These are phyloP conservation scores for Anisodus tanguticus DNA, from an alignment of 257 asterid species.

Conservation along the genomic window DNA sequence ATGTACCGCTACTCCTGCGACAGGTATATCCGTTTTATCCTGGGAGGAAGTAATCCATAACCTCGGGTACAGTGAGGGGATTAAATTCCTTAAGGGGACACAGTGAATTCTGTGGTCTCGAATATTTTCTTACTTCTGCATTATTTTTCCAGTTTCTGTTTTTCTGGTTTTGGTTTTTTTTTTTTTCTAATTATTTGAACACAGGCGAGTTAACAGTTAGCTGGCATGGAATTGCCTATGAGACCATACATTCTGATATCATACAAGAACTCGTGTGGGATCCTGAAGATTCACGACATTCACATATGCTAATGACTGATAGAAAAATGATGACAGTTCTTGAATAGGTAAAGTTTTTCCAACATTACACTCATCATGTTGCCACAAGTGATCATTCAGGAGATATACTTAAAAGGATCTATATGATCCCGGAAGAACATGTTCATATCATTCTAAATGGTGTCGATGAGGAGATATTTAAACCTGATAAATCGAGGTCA, in stretches of 20 bases:
- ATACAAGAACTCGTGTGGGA: conserved; percentile 60
- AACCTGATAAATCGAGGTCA: conserved; percentile 32
- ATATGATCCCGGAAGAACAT: conserved; percentile 69
- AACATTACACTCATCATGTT: conserved; percentile 66
- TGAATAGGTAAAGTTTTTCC: conserved; percentile 64
- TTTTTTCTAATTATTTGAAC: too few species aligned
- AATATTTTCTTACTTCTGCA: too few species aligned
- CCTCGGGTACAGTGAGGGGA: too few species aligned
- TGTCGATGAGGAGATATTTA: neutral
- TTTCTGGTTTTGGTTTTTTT: too few species aligned
- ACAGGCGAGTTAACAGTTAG: too few species aligned
- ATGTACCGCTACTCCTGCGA: too few species aligned
- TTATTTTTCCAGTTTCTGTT: too few species aligned
- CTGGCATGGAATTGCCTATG: conserved; percentile 81
- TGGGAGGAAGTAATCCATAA: too few species aligned
- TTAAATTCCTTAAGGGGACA: too few species aligned
- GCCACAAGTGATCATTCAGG: conserved; percentile 75
- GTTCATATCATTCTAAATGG: conserved; percentile 55
- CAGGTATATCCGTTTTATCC: too few species aligned
- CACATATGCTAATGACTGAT: conserved; percentile 30
- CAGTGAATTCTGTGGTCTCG: too few species aligned
- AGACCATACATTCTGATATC: conserved; percentile 51
- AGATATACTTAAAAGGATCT: conserved; percentile 63
- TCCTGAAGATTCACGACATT: conserved; percentile 37
- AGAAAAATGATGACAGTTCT: conserved; percentile 53